Base-by-base conservation (phyloP, 2,329 filamentous ascomycete species). In the Emmonsia crescens region DNA sequence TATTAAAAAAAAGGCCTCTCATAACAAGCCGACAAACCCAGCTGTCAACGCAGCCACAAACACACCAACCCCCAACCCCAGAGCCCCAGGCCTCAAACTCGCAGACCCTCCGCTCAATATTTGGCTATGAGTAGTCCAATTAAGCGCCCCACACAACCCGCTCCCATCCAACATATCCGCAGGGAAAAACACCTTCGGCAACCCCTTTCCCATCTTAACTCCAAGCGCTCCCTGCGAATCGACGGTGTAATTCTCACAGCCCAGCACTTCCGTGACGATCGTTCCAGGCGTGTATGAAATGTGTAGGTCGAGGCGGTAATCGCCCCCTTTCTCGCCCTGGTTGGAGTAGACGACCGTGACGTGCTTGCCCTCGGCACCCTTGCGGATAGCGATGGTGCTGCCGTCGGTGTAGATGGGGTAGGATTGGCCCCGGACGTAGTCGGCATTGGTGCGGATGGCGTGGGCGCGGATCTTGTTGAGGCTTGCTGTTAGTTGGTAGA, bases 401-500 rank as follows among this genome's bases (percentile, higher is more conserved):
- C 68, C 67, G 54, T 81, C 77, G 56, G 72, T 72, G 66, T 78
- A 80, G 62, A 81, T 73, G 6, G 76, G 70, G 27, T 72, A 70
- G 60, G 75, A 75, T 66, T 76, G 72, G 62, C 75, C 77, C 0
- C 70, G 75, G 9, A 78, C 65, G 64, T 80, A 82, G 16, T 66
- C 67, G 5, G 64, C 61, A 54, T 78, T 75, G 3, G 68, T 66
- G 3, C 61, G 62, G 21, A 80, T 70, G 2, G 76, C 79, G 16
- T 74, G 73, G 57, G 71, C 76, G 40, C 83, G 81, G 52, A 84
- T 74, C 57, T 75, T 73, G 68, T 85, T 85, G 29, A 83, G 69
- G 5, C 69, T 66, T 0, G 75, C 67, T 58, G 83, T 79, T 64
- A 75, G 74, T n/a, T 69, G 65, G 71, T 84, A 85, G 14, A 85